Conservation (phyloP, 2,329 filamentous ascomycete genomes). For the Aspergillus fischeri region DNA sequence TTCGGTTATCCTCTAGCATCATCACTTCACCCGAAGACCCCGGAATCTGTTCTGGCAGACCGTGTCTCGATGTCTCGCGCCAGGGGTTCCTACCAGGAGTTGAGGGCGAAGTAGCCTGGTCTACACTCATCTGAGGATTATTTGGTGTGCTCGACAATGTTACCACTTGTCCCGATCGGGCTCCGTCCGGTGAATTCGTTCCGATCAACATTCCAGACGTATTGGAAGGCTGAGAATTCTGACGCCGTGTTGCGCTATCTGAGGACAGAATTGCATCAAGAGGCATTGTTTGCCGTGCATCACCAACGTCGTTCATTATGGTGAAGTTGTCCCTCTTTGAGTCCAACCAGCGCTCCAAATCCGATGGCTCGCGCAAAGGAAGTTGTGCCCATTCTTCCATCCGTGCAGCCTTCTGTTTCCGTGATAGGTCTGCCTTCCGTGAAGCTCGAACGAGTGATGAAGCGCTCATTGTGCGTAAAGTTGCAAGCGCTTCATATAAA, state of each 20-base stretch:
- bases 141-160: too few species aligned
- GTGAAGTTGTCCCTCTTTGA: not conserved
- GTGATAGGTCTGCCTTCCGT: not conserved
- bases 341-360: constrained; percentile 5
- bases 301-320: not conserved
- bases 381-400: constrained; percentile 5
- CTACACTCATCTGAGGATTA: not conserved
- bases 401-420: not conserved
- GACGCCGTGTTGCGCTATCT: not conserved
- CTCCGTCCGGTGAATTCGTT: not conserved
- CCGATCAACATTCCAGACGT: not conserved
- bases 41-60: not conserved
- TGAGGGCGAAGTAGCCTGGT: not conserved
- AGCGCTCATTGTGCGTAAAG: not conserved
- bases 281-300: not conserved
- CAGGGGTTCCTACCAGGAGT: not conserved
- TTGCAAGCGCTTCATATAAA: constrained; percentile 19
- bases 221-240: not conserved
- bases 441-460: not conserved
- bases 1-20: not conserved
- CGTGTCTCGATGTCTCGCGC: not conserved
- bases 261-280: not conserved
- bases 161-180: too few species aligned
- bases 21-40: too few species aligned
- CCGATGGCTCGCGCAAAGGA: not conserved